Percentiles rank a stretch among this genome's conserved stretches.
Conservation (phyloP, 805 yeast genomes). For the Saturnispora silvae region DNA sequence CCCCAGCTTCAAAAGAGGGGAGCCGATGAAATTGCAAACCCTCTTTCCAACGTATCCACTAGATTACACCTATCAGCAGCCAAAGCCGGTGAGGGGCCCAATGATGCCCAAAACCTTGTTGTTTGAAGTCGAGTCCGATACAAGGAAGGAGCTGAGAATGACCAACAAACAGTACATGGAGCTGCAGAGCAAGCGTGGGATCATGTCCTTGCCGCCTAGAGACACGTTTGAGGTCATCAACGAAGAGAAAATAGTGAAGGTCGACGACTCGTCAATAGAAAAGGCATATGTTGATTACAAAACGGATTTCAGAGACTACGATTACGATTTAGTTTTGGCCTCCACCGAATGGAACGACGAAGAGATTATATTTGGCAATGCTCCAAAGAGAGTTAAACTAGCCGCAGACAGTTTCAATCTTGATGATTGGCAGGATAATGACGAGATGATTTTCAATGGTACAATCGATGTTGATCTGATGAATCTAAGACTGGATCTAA, state of each 20-base stretch:
- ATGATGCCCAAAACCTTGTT: slow-evolving; percentile 48
- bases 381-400: slow-evolving; percentile 21
- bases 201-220: slow-evolving; percentile 14
- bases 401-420: slow-evolving; percentile 25
- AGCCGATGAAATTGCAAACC: slow-evolving; percentile 52
- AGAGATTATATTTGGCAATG: slow-evolving; percentile 39
- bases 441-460: slow-evolving; percentile 70
- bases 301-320: slow-evolving; percentile 22
- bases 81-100: slow-evolving; percentile 33
- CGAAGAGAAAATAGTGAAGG: slow-evolving; percentile 19
- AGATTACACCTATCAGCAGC: slow-evolving; percentile 41
- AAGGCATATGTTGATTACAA: slow-evolving; percentile 11
- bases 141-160: slow-evolving; percentile 39
- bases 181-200: slow-evolving; percentile 8
- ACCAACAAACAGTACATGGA: slow-evolving; percentile 14
- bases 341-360: slow-evolving; percentile 75
- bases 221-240: slow-evolving; percentile 20
- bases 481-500: slow-evolving; percentile 60
- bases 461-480: slow-evolving; percentile 26
- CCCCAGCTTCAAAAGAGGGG: slow-evolving; percentile 50
- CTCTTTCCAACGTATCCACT: slow-evolving; percentile 52
- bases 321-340: slow-evolving; percentile 51
- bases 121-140: slow-evolving; percentile 57
- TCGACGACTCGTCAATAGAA: slow-evolving; percentile 11
- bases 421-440: slow-evolving; percentile 39